These are phyloP conservation scores for Cladosporium sp. DNA, from an alignment of 2,329 filamentous ascomycete genomes.

Conservation along the genomic window DNA sequence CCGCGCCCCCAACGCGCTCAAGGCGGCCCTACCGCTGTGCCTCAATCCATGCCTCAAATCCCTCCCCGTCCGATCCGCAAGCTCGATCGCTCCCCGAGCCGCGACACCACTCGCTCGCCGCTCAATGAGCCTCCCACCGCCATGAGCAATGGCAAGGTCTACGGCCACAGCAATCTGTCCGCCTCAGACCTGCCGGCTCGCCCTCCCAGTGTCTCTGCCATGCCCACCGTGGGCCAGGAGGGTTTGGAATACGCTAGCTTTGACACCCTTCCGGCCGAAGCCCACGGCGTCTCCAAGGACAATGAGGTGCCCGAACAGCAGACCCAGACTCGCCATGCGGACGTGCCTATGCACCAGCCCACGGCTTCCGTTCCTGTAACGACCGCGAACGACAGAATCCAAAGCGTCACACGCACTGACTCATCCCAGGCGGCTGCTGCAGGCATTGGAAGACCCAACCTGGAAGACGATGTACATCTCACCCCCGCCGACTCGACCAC, in stretches of 20 bases:
- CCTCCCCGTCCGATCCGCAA: conserved; percentile 73
- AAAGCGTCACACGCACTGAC: conserved; percentile 83
- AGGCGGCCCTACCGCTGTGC: conserved; percentile 38
- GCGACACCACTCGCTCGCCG: conserved; percentile 77
- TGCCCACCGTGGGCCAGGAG: conserved; percentile 86
- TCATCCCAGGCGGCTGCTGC: conserved; percentile 82
- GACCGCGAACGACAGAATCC: conserved; percentile 79
- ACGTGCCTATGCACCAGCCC: conserved; percentile 83
- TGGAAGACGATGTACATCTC: conserved; percentile 47
- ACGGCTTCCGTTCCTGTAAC: conserved; percentile 78
- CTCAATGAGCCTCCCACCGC: conserved; percentile 65
- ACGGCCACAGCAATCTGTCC: conserved; percentile 30
- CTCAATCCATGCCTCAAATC: conserved; percentile 62
- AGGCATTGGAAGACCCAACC: conserved; percentile 65
- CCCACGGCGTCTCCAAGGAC: conserved; percentile 30
- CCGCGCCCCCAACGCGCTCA: conserved; percentile 57
- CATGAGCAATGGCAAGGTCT: conserved; percentile 32
- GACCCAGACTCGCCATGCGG: conserved; percentile 62
- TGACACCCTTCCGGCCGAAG: conserved; percentile 35
- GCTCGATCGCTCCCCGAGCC: conserved; percentile 74
- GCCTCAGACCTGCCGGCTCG: conserved; percentile 50
- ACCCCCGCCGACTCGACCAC: conserved; percentile 20
- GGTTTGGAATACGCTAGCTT: conserved; percentile 79
- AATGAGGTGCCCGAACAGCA: conserved; percentile 23
- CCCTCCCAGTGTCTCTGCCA: conserved; percentile 65